These are phyloP conservation scores for Metarhizium guizhouense DNA, from an alignment of 2,329 filamentous ascomycete species.

Conservation along the genomic window DNA sequence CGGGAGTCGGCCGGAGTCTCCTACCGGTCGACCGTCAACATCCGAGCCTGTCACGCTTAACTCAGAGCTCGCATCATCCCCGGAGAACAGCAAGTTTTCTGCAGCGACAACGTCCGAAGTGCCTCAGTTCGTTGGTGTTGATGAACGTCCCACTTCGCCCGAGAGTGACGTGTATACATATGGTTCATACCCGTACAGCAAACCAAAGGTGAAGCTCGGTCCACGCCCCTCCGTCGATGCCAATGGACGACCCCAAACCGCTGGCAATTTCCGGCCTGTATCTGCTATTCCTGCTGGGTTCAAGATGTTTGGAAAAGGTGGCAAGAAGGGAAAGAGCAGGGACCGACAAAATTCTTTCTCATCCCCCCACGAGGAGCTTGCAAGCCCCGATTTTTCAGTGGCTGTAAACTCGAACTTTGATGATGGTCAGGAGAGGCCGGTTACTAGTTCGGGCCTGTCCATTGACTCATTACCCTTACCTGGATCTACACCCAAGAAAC, in stretches of 20 bases:
- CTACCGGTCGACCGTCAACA: conserved; percentile 14
- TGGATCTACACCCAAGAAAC: conserved; percentile 33
- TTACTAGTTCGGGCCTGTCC: conserved; percentile 36
- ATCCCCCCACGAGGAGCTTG: conserved; percentile 25
- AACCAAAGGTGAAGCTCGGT: conserved; percentile 81
- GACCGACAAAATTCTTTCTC: conserved; percentile 13
- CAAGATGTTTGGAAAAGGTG: conserved; percentile 54
- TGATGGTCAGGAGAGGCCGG: conserved; percentile 20
- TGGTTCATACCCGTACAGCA: conserved; percentile 38
- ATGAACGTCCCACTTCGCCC: conserved; percentile 35
- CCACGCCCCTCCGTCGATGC: conserved; percentile 70
- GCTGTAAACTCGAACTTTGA: conserved; percentile 10
- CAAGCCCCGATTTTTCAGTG: conserved; percentile 27
- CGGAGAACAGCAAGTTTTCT: conserved; percentile 40
- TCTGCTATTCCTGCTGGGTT: conserved; percentile 75
- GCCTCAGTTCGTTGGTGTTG: conserved; percentile 40
- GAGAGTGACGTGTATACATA: conserved; percentile 42
- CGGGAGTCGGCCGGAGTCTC: conserved; percentile 19
- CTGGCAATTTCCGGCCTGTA: conserved; percentile 57
- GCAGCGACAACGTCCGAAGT: conserved; percentile 37
- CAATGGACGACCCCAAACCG: conserved; percentile 51
- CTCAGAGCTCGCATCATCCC: conserved; percentile 39
- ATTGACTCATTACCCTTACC: conserved; percentile 29
- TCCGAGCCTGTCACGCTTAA: conserved; percentile 38
- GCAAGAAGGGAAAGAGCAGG: conserved; percentile 34